Percentiles rank a stretch among this genome's conserved stretches.
Conservation (phyloP, 2,329 filamentous ascomycete genomes). For the Aciculosporium take region DNA sequence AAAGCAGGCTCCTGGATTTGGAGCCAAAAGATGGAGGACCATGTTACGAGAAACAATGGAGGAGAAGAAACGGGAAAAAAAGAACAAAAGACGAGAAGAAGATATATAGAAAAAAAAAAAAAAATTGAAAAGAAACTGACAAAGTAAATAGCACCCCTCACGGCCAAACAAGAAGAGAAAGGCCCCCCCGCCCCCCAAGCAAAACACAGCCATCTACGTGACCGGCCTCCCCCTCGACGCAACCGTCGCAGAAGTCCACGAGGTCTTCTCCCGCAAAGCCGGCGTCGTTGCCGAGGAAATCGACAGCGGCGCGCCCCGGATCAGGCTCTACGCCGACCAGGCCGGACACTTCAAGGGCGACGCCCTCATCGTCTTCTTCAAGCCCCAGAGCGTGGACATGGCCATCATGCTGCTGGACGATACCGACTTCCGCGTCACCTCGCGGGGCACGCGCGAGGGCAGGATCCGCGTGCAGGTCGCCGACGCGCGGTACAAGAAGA, state of each 20-base stretch:
- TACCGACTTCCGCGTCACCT: conserved; percentile 58
- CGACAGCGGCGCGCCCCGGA: conserved; percentile 71
- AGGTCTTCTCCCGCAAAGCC: conserved; percentile 69
- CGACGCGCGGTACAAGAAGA: conserved; percentile 84
- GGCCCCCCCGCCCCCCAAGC: conserved; percentile 34
- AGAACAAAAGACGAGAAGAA: background rate
- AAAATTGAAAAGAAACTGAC: background rate
- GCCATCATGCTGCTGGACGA: conserved; percentile 72
- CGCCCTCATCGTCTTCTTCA: conserved; percentile 86
- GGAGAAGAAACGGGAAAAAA: background rate
- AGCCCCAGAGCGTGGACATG: conserved; percentile 80
- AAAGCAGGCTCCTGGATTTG: too few species aligned
- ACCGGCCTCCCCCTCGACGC: conserved; percentile 73
- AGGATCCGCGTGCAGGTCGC: conserved; percentile 72
- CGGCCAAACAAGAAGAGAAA: conserved; percentile 33
- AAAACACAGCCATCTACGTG: conserved; percentile 88
- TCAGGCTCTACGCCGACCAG: conserved; percentile 82
- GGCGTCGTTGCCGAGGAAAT: conserved; percentile 92
- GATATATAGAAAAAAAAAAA: background rate
- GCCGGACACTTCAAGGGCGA: conserved; percentile 84
- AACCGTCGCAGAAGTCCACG: conserved; percentile 64
- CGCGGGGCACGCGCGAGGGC: conserved; percentile 37
- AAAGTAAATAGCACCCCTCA: conserved; percentile 2
- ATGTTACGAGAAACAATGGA: background rate
- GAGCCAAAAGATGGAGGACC: too few species aligned